Evolutionary conservation across 192 early-diverging fungal species (phyloP), one percentile per base, ranked within the genome.

Genomic region (Entomortierella chlamydospora): DNA sequence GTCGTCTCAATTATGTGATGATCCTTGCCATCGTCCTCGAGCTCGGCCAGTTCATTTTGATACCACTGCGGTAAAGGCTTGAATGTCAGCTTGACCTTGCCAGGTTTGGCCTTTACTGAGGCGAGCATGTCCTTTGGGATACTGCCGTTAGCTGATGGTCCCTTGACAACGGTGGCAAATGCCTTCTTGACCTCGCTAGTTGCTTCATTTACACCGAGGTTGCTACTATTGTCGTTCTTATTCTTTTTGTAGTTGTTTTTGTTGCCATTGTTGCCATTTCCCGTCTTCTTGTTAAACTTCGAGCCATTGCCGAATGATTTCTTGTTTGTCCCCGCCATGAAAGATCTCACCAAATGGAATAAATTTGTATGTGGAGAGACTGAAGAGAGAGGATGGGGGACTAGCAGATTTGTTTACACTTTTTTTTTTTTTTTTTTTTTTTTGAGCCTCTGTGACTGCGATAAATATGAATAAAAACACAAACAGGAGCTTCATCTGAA

Each of bases 71-170:
- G 67, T 15, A 62, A 64, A 15, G 76, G 76, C 28, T 70, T 60
- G 57, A 79, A 79, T 54, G 62, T 50, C 54, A 79, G 52, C 31
- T 31, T 60, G 30, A 66, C 68, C 63, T 79, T 79, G 12, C 30
- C 62, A 20, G 76, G 68, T 50, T 79, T 79, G n/a, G 39, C 13
- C 52, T 79, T 79, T 9, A 70, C 56, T 13, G 63, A 65, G 3
- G 56, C 2, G 42, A 79, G 68, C 76, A 79, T 79, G 63, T 70
- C 58, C 52, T 79, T 79, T 43, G 76, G 76, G 42, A 79, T 79
- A 33, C 76, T 65, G 2, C 76, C 76, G 33, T 65, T 79, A 45
- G 76, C 76, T 2, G 76, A 79, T 7, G 76, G 68, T 25, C 76
- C 76, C 68, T 79, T 79, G 68, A 66, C 62, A 26, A 70, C 76